phyloP scores from a whole-genome alignment of 306 rosid species.

The Lotus japonicus region DNA sequence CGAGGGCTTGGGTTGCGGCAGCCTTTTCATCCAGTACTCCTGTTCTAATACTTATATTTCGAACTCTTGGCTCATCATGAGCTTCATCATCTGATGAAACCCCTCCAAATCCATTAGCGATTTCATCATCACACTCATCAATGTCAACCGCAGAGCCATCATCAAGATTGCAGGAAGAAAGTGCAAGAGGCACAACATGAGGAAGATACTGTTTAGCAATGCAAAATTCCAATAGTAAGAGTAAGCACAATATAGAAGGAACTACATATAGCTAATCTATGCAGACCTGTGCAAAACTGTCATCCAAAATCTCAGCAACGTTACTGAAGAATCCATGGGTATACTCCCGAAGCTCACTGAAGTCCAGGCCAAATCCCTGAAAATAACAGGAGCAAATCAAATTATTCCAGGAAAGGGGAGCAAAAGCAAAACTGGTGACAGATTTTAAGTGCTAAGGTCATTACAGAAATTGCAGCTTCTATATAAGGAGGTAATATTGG shows the following conservation, averaged over 20 bases:
- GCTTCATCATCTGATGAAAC: constrained; percentile 98
- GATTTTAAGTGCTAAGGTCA: constrained; percentile 19
- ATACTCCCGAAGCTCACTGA: constrained; percentile 94
- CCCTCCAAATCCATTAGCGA: constrained; percentile 84
- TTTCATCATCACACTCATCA: constrained; percentile 81
- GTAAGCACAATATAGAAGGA: constrained; percentile 12
- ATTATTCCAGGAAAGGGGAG: constrained; percentile 4
- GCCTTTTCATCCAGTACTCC: constrained; percentile 99
- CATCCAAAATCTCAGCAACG: constrained; percentile 86
- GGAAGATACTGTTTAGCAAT: constrained; percentile 79
- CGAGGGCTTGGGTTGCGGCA: constrained; percentile 99
- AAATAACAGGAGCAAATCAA: constrained; percentile 25
- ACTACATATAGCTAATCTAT: constrained; percentile 16
- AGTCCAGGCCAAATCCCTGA: constrained; percentile 91
- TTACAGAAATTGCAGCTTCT: constrained; percentile 93
- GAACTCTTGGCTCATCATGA: constrained; percentile 94
- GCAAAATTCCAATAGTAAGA: constrained; percentile 24
- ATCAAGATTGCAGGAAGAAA: constrained; percentile 95
- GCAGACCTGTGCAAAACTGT: constrained; percentile 73
- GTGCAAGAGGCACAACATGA: constrained; percentile 87
- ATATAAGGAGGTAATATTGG: constrained; percentile 84
- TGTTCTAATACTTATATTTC: constrained; percentile 89
- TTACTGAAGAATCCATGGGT: constrained; percentile 98
- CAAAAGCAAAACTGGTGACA: constrained; percentile 1
- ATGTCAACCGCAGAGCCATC: constrained; percentile 96